Conservation (phyloP, 1,139 yeast species). For the Zygoascus sp. region DNA sequence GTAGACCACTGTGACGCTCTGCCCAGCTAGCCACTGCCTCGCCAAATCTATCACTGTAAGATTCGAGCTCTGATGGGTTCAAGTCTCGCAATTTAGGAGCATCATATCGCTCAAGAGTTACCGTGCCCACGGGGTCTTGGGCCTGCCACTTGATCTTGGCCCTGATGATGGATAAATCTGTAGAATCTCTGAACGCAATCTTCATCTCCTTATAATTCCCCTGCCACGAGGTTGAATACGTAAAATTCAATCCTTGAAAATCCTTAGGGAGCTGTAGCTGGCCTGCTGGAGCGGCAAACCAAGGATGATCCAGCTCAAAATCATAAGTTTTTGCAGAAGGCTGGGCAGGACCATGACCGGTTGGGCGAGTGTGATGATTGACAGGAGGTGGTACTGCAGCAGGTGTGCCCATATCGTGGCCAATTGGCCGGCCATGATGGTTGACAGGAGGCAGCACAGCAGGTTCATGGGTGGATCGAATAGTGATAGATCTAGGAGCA, state of each 20-base stretch:
- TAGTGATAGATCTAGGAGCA: background rate
- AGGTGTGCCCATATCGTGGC: slow-evolving; percentile 11
- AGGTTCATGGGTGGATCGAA: background rate
- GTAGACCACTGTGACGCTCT: slow-evolving; percentile 49
- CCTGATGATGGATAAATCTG: slow-evolving; percentile 49
- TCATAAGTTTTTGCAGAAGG: slow-evolving; percentile 20
- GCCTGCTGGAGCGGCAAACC: slow-evolving; percentile 27
- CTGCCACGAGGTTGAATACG: slow-evolving; percentile 17
- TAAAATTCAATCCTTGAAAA: slow-evolving; percentile 25
- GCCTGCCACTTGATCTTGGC: slow-evolving; percentile 47
- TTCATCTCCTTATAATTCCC: slow-evolving; percentile 22
- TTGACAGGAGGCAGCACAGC: slow-evolving; percentile 26
- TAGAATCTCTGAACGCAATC: slow-evolving; percentile 38
- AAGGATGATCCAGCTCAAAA: slow-evolving; percentile 25
- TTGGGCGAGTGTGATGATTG: slow-evolving; percentile 31
- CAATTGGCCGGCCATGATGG: slow-evolving; percentile 29
- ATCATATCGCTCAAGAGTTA: slow-evolving; percentile 37
- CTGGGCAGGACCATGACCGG: slow-evolving; percentile 14
- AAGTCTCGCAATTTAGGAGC: slow-evolving; percentile 52
- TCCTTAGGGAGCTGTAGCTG: slow-evolving; percentile 27
- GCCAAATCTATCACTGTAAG: slow-evolving; percentile 35
- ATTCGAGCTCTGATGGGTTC: slow-evolving; percentile 37
- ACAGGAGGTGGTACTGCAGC: slow-evolving; percentile 24
- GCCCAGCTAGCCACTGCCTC: slow-evolving; percentile 57
- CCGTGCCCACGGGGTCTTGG: slow-evolving; percentile 30